A percentile compares a stretch with the other conserved stretches of the same genome.
Conservation (phyloP, 2,329 filamentous ascomycete species). For the Fonsecaea multimorphosa region DNA sequence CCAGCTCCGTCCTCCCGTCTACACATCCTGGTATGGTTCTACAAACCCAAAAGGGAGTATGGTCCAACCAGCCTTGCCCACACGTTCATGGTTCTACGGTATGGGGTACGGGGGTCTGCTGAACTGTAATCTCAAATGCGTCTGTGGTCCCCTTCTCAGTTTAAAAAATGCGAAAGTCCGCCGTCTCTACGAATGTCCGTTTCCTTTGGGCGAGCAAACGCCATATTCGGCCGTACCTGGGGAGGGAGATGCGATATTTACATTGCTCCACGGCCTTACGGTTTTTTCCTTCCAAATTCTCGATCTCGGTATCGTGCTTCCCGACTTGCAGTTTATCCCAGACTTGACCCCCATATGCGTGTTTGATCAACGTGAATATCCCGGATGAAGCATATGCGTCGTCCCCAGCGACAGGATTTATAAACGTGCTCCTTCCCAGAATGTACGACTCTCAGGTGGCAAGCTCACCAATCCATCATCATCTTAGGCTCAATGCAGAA, state of each 20-base stretch:
- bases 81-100: not conserved
- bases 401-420: constrained; percentile 4
- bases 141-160: not conserved
- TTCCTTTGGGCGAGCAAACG: not conserved
- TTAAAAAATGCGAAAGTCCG: constrained; percentile 12
- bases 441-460: constrained; percentile 15
- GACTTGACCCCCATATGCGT: constrained; percentile 4
- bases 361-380: not conserved
- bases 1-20: not conserved
- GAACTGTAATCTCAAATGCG: constrained; percentile 6
- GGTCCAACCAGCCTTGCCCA: constrained; percentile 19
- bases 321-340: constrained; percentile 17
- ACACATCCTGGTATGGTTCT: not conserved
- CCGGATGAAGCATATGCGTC: not conserved
- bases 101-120: not conserved
- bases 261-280: constrained; percentile 1
- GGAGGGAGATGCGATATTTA: constrained; percentile 15
- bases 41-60: constrained; percentile 8
- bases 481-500: constrained; percentile 3
- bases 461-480: constrained; percentile 14
- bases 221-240: constrained; percentile 19
- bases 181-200: not conserved
- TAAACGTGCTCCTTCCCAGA: constrained; percentile 12
- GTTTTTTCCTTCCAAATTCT: constrained; percentile 2
- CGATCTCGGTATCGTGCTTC: constrained; percentile 11